Percentiles rank a stretch among this genome's conserved stretches.
These are phyloP conservation scores for Andrographis paniculata DNA, from an alignment of 305 asterid species.

Conservation along the genomic window DNA sequence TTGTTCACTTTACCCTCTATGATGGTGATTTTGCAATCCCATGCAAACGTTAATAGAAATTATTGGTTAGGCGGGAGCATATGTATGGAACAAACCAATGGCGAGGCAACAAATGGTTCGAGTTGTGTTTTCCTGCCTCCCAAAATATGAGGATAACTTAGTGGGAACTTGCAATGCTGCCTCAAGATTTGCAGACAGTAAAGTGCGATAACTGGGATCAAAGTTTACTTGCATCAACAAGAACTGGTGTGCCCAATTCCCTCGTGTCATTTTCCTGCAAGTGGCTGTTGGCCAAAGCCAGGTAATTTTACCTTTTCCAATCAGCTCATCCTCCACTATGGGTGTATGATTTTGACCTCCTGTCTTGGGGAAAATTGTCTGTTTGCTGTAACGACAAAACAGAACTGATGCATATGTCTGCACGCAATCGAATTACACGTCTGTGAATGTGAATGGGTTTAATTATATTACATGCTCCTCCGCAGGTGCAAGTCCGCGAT, in stretches of 20 bases:
- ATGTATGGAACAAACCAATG: slow-evolving; percentile 13
- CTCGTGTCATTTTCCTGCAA: slow-evolving; percentile 9
- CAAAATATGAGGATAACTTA: slow-evolving; percentile 17
- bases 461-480: too few relatives aligned
- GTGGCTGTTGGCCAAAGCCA: slow-evolving; percentile 7
- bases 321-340: slow-evolving; percentile 1
- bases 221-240: slow-evolving; percentile 10
- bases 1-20: slow-evolving; percentile 13
- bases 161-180: slow-evolving; percentile 20
- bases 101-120: slow-evolving; percentile 12
- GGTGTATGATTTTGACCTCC: not conserved
- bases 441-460: too few relatives aligned
- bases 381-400: too few relatives aligned
- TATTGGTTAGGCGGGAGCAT: slow-evolving; percentile 28
- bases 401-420: too few relatives aligned
- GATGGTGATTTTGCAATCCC: slow-evolving; percentile 21
- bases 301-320: slow-evolving; percentile 7
- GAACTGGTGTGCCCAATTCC: slow-evolving; percentile 8
- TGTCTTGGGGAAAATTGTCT: too few relatives aligned
- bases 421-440: too few relatives aligned
- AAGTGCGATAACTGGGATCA: slow-evolving; percentile 19
- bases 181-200: slow-evolving; percentile 27
- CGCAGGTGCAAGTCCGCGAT: too few relatives aligned
- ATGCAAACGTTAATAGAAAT: slow-evolving; percentile 12
- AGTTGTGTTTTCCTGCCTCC: slow-evolving; percentile 17